Base-by-base conservation (phyloP, 805 yeast species). In the Limtongia smithiae region DNA sequence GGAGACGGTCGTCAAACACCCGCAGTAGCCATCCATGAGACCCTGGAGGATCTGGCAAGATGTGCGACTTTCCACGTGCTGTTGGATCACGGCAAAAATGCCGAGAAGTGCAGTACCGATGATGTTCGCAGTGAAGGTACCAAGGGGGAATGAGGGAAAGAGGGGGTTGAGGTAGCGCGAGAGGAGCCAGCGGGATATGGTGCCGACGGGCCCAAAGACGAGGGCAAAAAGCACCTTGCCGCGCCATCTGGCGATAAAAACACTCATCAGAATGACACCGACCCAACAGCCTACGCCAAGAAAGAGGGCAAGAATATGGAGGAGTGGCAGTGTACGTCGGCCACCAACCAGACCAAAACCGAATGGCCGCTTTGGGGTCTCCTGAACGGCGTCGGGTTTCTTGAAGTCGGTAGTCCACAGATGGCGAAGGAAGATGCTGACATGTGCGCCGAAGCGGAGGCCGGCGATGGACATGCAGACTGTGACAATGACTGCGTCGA, bases 91-190 rank as follows among this genome's bases (percentile, higher is more conserved):
- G 12, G 33, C 21, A 18, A 58, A 32, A 18, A 58, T 32, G 12
- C 54, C 50, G 20, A 55, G 21, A 12, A 58, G 28, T 25, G 42
- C 30, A 2, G 63, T 60, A 8, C 58, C 62, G 9, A 51, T n/a
- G 17, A 59, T 34, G 33, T 60, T 60, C 3, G 61, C 64, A 1
- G 48, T 24, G 33, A 58, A 56, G 3, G 62, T 59, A 1, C 62
- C 62, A 31, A 60, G 42, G 24, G 58, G 60, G 35, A 59, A 59
- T 18, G 48, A 21, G 17, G 44, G 41, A 12, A 7, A 9, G 21
- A 40, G 41, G n/a, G 46, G 45, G 36, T 59, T 59, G 33, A 57
- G 36, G 24, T 38, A 20, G 2, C 56, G 44, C 21, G 61, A 42
- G 3, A 59, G 37, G 18, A 39, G 33, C 51, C 58, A 58, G 21